A percentile compares a stretch with the other conserved stretches of the same genome.
These are phyloP conservation scores for Fusarium torreyae DNA, from an alignment of 2,329 filamentous ascomycete species.

Conservation along the genomic window DNA sequence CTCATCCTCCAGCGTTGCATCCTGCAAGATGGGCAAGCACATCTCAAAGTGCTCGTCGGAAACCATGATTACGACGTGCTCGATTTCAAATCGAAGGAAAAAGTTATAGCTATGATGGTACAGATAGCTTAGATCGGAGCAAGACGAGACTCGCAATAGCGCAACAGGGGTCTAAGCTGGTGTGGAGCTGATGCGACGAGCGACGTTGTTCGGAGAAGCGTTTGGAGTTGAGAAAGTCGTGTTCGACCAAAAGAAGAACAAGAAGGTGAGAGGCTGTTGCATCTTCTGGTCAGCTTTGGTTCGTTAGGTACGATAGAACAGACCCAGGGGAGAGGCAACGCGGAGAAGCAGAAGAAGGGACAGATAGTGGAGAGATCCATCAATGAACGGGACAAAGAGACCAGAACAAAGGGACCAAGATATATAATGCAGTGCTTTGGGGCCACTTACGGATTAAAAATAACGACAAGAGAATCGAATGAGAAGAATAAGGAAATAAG, in stretches of 20 bases:
- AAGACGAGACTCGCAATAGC: constrained; percentile 30
- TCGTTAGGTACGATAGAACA: constrained; percentile 4
- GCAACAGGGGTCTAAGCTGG: constrained; percentile 35
- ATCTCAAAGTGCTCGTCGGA: constrained; percentile 94
- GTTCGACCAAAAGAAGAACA: constrained; percentile 30
- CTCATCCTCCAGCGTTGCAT: constrained; percentile 88
- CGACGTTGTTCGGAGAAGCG: constrained; percentile 17
- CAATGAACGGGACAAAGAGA: constrained; percentile 16
- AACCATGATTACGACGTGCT: constrained; percentile 75
- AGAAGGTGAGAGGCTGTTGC: constrained; percentile 42
- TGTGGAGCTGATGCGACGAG: constrained; percentile 31
- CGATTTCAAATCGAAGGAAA: constrained; percentile 19
- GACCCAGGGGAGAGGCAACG: constrained; percentile 16
- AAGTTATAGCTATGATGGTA: constrained; percentile 21
- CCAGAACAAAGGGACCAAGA: constrained; percentile 30
- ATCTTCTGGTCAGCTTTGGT: constrained; percentile 39
- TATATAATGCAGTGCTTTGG: constrained; percentile 1
- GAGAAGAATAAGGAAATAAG: constrained; percentile 31
- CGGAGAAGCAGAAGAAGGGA: constrained; percentile 39
- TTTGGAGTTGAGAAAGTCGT: constrained; percentile 22
- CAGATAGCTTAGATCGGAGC: constrained; percentile 31
- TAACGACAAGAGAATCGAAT: constrained; percentile 34
- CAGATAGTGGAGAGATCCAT: constrained; percentile 41
- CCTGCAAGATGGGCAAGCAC: constrained; percentile 89
- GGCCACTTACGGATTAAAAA: constrained; percentile 44